Percentiles rank a stretch among this genome's conserved stretches.
phyloP scores from a whole-genome alignment of 495 filamentous ascomycete genomes.

The Penicillium cinerascens region DNA sequence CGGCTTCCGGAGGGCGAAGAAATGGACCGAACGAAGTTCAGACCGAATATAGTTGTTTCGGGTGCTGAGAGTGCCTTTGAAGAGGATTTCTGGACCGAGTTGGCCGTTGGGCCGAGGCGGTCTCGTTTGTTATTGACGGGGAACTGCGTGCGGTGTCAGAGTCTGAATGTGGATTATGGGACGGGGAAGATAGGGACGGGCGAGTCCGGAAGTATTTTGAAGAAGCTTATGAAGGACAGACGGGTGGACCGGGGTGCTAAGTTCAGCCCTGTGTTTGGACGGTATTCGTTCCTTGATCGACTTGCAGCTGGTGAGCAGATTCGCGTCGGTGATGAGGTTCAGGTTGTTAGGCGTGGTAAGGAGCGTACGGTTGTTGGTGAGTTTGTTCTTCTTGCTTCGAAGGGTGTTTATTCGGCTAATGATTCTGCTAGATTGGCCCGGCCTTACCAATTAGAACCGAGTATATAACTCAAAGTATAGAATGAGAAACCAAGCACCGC shows the following conservation, averaged over 20 bases:
- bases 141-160: constrained; percentile 78
- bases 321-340: constrained; percentile 67
- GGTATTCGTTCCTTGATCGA: constrained; percentile 65
- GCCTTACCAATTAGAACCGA: constrained; percentile 15
- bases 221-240: constrained; percentile 73
- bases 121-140: constrained; percentile 59
- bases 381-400: constrained; percentile 22
- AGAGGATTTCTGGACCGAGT: constrained; percentile 83
- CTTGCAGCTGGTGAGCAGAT: constrained; percentile 35
- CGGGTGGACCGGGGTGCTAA: constrained; percentile 70
- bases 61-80: constrained; percentile 61
- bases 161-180: constrained; percentile 77
- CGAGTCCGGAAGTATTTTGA: constrained; percentile 64
- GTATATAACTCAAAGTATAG: not conserved
- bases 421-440: constrained; percentile 25
- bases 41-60: constrained; percentile 77
- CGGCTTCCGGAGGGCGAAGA: constrained; percentile 52
- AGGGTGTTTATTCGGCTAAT: not conserved
- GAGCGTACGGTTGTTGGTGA: constrained; percentile 63
- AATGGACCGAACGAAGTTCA: constrained; percentile 78
- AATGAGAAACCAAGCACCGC: too few species aligned
- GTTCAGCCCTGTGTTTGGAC: constrained; percentile 79
- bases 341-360: constrained; percentile 52
- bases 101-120: constrained; percentile 35
- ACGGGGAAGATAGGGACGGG: constrained; percentile 65